Conservation (phyloP, 2,329 filamentous ascomycete genomes). For the Metarhizium robertsii region DNA sequence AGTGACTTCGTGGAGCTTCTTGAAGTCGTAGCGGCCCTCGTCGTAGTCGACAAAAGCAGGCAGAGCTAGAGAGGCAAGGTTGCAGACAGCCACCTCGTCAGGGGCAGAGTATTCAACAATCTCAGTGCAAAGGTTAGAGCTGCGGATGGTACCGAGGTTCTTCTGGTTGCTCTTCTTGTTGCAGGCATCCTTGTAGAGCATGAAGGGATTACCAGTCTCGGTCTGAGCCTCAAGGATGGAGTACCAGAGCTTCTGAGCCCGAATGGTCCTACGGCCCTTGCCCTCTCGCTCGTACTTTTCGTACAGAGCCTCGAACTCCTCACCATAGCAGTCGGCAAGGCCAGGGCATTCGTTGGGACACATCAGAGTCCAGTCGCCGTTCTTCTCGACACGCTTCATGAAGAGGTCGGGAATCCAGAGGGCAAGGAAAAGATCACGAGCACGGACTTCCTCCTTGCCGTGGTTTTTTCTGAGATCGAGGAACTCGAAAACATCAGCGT, state of each 20-base stretch:
- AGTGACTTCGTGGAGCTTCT: conserved; percentile 90
- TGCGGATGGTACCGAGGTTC: conserved; percentile 96
- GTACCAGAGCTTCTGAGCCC: conserved; percentile 99
- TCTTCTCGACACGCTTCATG: conserved; percentile 99
- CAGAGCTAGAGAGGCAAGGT: conserved; percentile 87
- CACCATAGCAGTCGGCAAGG: conserved; percentile 91
- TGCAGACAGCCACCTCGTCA: conserved; percentile 98
- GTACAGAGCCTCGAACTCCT: conserved; percentile 93
- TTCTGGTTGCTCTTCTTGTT: conserved; percentile 99
- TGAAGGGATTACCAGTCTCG: conserved; percentile 97
- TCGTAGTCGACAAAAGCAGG: conserved; percentile 85
- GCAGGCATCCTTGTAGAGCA: conserved; percentile 98
- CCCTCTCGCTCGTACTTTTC: conserved; percentile 85
- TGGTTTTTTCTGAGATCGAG: conserved; percentile 98
- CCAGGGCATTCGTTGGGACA: conserved; percentile 95
- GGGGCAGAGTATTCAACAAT: conserved; percentile 96
- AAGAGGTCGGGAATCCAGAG: conserved; percentile 98
- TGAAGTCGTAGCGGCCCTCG: conserved; percentile 82
- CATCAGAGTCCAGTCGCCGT: conserved; percentile 95
- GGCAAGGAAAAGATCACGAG: conserved; percentile 93
- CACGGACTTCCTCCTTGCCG: conserved; percentile 95
- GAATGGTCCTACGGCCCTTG: conserved; percentile 80
- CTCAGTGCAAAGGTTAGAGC: conserved; percentile 97
- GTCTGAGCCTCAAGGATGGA: conserved; percentile 96
- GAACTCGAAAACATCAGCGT: conserved; percentile 95